phyloP scores from a whole-genome alignment of 768 basidiomycete genomes.

The button mushroom (Agaricus bisporus) region DNA sequence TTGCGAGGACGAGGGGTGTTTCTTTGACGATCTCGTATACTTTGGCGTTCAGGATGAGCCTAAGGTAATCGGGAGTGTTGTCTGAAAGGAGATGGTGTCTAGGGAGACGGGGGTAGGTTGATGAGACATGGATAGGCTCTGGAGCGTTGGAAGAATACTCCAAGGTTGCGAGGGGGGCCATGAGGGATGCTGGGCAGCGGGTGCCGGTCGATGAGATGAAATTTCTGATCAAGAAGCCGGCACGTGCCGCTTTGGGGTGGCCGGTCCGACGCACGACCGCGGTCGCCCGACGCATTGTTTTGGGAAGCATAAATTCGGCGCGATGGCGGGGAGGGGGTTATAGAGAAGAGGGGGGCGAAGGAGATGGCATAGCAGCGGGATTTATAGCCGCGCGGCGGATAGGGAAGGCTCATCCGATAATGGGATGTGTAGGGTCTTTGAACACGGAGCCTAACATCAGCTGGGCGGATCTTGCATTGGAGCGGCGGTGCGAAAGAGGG shows the following conservation, averaged over 20 bases:
- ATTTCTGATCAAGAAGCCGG: not conserved
- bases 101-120: conserved; percentile 56
- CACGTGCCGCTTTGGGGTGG: conserved; percentile 7
- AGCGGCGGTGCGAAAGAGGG: not conserved
- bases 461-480: conserved; percentile 8
- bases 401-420: not conserved
- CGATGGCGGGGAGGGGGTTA: not conserved
- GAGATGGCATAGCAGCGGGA: not conserved
- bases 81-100: conserved; percentile 58
- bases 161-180: conserved; percentile 46
- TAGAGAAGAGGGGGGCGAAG: not conserved
- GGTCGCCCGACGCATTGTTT: not conserved
- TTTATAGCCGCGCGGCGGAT: not conserved
- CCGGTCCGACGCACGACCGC: conserved; percentile 1
- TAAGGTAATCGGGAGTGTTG: conserved; percentile 80
- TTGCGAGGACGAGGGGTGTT: conserved; percentile 85
- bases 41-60: conserved; percentile 82
- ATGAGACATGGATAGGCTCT: conserved; percentile 35
- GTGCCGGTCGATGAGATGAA: conserved; percentile 1
- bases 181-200: conserved; percentile 15
- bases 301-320: not conserved
- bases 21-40: conserved; percentile 87
- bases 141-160: conserved; percentile 70
- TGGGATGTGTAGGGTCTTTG: not conserved
- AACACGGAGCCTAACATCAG: not conserved